A percentile compares a stretch with the other conserved stretches of the same genome.
These are phyloP conservation scores for Xylogone sp. DNA, from an alignment of 2,329 filamentous ascomycete genomes.

Conservation along the genomic window DNA sequence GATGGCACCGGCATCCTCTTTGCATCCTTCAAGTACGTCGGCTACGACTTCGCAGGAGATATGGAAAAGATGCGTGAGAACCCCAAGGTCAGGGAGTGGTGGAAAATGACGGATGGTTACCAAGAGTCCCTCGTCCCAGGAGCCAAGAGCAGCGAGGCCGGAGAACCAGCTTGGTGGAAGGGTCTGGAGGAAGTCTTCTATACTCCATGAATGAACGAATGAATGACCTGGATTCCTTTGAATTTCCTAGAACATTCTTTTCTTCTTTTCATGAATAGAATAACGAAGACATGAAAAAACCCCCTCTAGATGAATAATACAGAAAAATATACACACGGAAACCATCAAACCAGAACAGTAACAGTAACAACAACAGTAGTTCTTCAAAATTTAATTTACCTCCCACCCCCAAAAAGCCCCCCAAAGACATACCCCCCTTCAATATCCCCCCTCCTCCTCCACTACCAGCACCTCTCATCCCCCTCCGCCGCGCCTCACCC, in stretches of 20 bases:
- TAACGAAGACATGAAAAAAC: not conserved
- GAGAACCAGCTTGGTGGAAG: slow-evolving; percentile 65
- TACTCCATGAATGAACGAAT: slow-evolving; percentile 38
- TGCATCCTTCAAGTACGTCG: slow-evolving; percentile 75
- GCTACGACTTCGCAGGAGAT: slow-evolving; percentile 66
- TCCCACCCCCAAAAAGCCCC: slow-evolving; percentile 28
- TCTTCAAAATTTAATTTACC: slow-evolving; percentile 11
- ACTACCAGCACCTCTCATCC: slow-evolving; percentile 40
- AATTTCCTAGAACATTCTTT: too few relatives aligned
- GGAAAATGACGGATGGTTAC: slow-evolving; percentile 74
- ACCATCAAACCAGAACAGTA: not conserved
- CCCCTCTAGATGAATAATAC: not conserved
- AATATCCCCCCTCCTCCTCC: slow-evolving; percentile 23
- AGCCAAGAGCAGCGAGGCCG: slow-evolving; percentile 54
- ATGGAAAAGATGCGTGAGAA: slow-evolving; percentile 75
- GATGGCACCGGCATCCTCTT: slow-evolving; percentile 61
- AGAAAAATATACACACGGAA: not conserved
- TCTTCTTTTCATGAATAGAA: not conserved
- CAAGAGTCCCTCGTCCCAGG: slow-evolving; percentile 63
- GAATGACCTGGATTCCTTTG: too few relatives aligned
- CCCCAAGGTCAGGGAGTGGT: slow-evolving; percentile 72
- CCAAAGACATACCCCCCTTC: slow-evolving; percentile 35
- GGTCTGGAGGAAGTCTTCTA: slow-evolving; percentile 68
- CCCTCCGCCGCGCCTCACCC: slow-evolving; percentile 44
- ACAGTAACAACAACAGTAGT: too few relatives aligned